These are phyloP conservation scores for Tillandsia fasciculata DNA, from an alignment of 176 grass and related monocot species.

Conservation along the genomic window DNA sequence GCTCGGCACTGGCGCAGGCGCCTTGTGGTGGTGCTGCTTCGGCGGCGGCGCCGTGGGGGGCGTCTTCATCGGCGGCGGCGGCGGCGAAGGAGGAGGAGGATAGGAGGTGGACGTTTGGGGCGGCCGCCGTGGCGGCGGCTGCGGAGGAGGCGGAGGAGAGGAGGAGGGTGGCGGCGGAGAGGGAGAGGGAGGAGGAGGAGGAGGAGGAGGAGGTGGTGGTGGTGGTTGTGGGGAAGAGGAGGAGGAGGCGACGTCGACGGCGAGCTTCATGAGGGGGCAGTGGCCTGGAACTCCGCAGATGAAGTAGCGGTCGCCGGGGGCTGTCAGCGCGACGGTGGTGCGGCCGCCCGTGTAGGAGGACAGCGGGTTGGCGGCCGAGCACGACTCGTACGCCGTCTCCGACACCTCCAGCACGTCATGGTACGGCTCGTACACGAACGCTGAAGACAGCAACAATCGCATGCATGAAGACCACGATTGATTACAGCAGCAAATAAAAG, in stretches of 20 bases:
- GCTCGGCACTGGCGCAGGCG: no score
- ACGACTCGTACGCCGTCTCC: slow-evolving; percentile 47
- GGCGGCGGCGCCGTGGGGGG: slow-evolving; percentile 22
- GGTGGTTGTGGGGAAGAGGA: slow-evolving; percentile 13
- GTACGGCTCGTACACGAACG: slow-evolving; percentile 31
- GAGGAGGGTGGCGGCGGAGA: slow-evolving; percentile 1
- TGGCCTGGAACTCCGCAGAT: slow-evolving; percentile 61
- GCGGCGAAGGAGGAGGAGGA: background rate
- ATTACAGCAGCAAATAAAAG: no score
- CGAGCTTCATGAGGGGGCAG: slow-evolving; percentile 65
- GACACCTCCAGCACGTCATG: slow-evolving; percentile 70
- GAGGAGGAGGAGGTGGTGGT: background rate
- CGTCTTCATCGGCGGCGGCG: slow-evolving; percentile 18
- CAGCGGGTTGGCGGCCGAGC: slow-evolving; percentile 38
- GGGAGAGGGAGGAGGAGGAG: background rate
- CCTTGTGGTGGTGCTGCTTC: no score
- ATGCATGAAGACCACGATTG: no score
- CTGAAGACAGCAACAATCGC: slow-evolving; percentile 5
- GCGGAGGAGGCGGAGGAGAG: slow-evolving; percentile 1
- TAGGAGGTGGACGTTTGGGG: background rate
- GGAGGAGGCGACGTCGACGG: slow-evolving; percentile 29
- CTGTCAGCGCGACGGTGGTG: slow-evolving; percentile 31
- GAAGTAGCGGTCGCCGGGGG: slow-evolving; percentile 59
- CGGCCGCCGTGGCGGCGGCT: background rate
- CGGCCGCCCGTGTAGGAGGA: slow-evolving; percentile 14